Base-by-base conservation (phyloP, 2,329 filamentous ascomycete genomes). In the Monilinia polystroma region DNA sequence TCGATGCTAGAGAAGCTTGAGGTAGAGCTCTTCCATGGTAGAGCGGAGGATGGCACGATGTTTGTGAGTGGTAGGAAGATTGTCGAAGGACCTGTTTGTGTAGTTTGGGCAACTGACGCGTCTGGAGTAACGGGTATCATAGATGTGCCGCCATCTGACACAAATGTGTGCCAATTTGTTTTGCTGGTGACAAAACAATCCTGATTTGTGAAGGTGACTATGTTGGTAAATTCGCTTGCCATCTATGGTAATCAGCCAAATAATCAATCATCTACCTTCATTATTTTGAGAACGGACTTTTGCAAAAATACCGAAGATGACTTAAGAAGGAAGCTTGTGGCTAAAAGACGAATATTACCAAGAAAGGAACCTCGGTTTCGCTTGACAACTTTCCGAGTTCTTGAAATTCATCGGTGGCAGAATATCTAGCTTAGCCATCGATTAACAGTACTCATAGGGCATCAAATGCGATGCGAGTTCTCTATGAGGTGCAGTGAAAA, bases 381-480 rank as follows among this genome's bases (percentile, higher is more conserved):
- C 45, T 38, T 38, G 18, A 20, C 29, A 49, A 18, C 14, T 5
- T 3, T 38, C 11, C 12, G 32, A 38, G 35, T n/a, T 43, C 2
- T 14, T 16, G 3, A 26, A 26, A 60, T 60, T 60, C 29, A 60
- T n/a, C 20, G 8, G 7, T 10, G 2, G 16, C 12, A 26, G n/a
- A 5, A 18, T 2, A 26, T 26, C 1, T 4, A 49, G 20, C 14
- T 38, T 20, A 60, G 29, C 2, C 20, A 60, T 29, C 4, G 18
- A 51, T 0, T 18, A 6, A 2, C 12, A 18, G 6, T 20, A 38
- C 10, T 12, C 0, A 12, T 18, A n/a, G 6, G n/a, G 38, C 51
- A 2, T 20, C 18, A 10, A 4, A 20, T 14, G 2, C 3, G 11
- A 4, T 7, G 12, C 12, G 20, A 3, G 3, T 20, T 0, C 10